Evolutionary conservation across 805 yeast species (phyloP), one percentile per base, ranked within the genome.

Genomic region (Candida multigemmis): DNA sequence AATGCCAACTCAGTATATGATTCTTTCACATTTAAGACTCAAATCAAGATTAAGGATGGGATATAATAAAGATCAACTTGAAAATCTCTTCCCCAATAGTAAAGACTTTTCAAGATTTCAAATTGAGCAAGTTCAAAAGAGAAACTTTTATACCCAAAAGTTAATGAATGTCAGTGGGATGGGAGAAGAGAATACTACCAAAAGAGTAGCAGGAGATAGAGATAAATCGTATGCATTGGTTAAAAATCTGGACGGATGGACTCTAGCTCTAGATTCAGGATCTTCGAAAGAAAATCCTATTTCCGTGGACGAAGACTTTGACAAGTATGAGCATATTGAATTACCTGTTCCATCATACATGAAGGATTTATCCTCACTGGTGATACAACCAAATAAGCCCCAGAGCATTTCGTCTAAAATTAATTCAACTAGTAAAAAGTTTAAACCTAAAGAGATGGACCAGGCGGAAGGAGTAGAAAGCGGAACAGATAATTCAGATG

Each of bases 11-110:
- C 96, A 86, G 46, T 91, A 91, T 46, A 84, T 86, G 71, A 72
- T 85, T 3, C 56, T 91, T 8, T 83, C 91, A 7, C 84, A 83
- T 33, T 66, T 94, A 10, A 53, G 99, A 31, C 56, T 86, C 14
- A 68, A 85, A 35, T 87, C 96, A 0, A 60, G 99, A 32, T 66
- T 91, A 47, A 74, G 99, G 56, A 78, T 91, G 94, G 99, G 99
- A 1, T 87, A 82, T 45, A 65, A 89, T 0, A 83, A 86, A 31
- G 86, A 82, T n/a, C 96, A 91, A 44, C 60, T 91, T 19, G 82
- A 83, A 37, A 58, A 70, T 4, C 56, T 85, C 29, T 91, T 89
- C 41, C 94, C 96, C 0, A 66, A 82, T 42, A 74, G 87, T 28
- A 67, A 83, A 72, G 96, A 86, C 34, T 91, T 91, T 43, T 86